Evolutionary conservation across 106 monocot species (phyloP).

Genomic region (Dendrobium huoshanense): DNA sequence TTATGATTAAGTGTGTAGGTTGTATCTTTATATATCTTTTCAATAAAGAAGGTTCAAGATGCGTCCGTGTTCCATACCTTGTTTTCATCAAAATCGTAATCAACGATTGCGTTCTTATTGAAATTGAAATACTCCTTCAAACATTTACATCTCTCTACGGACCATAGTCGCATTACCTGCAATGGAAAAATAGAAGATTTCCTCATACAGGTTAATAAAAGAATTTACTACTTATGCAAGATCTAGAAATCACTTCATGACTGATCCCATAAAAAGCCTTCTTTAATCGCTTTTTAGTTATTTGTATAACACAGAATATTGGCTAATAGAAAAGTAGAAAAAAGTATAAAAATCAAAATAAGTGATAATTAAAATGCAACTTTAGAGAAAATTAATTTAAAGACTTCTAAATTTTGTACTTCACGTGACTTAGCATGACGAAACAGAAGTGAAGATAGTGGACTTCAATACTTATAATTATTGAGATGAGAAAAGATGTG

Average conservation of each 20-base stretch:
- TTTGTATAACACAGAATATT: neutral
- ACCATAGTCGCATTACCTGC: slow-evolving; percentile 73
- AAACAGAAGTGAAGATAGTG: neutral
- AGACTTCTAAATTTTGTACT: neutral
- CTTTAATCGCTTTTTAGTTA: neutral
- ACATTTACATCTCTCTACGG: slow-evolving; percentile 60
- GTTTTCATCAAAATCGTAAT: slow-evolving; percentile 86
- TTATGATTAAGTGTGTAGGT: too few relatives aligned
- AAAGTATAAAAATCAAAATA: neutral
- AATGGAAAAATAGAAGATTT: neutral
- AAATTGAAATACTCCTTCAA: slow-evolving; percentile 58
- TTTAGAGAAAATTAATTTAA: neutral
- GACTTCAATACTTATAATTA: neutral
- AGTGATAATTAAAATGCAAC: neutral
- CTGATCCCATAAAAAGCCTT: neutral
- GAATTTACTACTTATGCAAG: neutral
- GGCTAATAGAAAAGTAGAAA: neutral
- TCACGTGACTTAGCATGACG: neutral
- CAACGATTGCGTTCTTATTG: slow-evolving; percentile 33
- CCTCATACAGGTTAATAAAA: neutral
- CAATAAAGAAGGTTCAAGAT: neutral
- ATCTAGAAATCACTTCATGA: neutral
- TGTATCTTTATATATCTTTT: too few relatives aligned
- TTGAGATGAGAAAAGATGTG: neutral
- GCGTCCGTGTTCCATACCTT: slow-evolving; percentile 40